Evolutionary conservation across 108 stramenopile species (phyloP).

Genomic region (Cyclostephanos invisitatus): DNA sequence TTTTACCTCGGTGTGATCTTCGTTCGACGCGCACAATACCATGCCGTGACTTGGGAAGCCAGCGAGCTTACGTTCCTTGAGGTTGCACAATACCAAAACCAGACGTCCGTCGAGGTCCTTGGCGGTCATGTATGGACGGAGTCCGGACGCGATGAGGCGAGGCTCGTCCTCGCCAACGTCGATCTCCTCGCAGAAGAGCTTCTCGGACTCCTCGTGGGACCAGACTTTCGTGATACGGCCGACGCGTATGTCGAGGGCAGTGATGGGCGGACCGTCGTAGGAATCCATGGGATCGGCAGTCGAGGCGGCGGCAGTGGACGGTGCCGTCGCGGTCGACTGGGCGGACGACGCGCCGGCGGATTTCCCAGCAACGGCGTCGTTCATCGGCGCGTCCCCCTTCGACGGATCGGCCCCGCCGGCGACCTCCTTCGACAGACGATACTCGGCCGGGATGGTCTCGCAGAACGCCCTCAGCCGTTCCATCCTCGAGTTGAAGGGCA

Average conservation of each 20-base stretch:
- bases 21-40: constrained; percentile 95
- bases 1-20: constrained; percentile 88
- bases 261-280: constrained; percentile 87
- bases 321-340: constrained; percentile 1
- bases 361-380: constrained; percentile 10
- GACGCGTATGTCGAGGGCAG: constrained; percentile 89
- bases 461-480: constrained; percentile 67
- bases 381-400: constrained; percentile 5
- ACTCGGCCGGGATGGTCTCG: constrained; percentile 82
- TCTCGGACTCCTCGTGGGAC: constrained; percentile 95
- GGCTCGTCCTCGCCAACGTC: constrained; percentile 95
- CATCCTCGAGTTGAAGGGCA: constrained; percentile 64
- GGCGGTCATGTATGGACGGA: constrained; percentile 78
- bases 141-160: constrained; percentile 92
- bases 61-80: constrained; percentile 94
- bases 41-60: constrained; percentile 97
- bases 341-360: constrained; percentile 8
- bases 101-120: constrained; percentile 88
- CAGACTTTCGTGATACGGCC: constrained; percentile 91
- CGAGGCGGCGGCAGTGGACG: constrained; percentile 18
- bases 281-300: constrained; percentile 63
- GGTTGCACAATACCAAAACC: constrained; percentile 96
- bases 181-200: constrained; percentile 98
- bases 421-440: constrained; percentile 45
- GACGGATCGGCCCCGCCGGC: background rate